These are phyloP conservation scores for Neoboletus magnificus DNA, from an alignment of 768 basidiomycete genomes.

Conservation along the genomic window DNA sequence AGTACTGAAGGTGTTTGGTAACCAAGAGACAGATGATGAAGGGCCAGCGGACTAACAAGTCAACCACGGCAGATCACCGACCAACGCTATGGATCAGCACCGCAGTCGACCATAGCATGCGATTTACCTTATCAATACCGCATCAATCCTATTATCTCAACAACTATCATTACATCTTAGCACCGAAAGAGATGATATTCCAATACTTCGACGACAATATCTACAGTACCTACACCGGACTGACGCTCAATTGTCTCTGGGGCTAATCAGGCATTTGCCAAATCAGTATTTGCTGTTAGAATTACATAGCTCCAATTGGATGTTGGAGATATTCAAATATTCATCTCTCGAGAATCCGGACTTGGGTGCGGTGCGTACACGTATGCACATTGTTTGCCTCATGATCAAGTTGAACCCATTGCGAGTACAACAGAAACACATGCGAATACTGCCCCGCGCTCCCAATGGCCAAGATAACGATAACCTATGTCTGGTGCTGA, in stretches of 20 bases:
- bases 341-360: no score
- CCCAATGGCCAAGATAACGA: not conserved
- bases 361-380: no score
- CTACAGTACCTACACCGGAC: not conserved
- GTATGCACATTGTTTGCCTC: no score
- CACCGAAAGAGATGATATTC: not conserved
- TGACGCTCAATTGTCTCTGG: not conserved
- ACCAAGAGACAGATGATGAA: constrained; percentile 29
- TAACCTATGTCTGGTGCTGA: not conserved
- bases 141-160: not conserved
- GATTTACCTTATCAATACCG: not conserved
- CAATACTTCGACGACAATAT: not conserved
- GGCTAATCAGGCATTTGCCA: not conserved
- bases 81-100: not conserved
- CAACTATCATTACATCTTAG: not conserved
- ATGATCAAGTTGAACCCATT: no score
- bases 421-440: no score
- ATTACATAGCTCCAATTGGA: not conserved
- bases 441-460: no score
- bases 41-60: not conserved
- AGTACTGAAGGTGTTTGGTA: constrained; percentile 57
- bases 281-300: not conserved
- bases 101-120: not conserved
- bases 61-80: not conserved
- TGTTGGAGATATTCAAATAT: no score